phyloP scores from a whole-genome alignment of 163 green algal genomes.

The Chlamydomonas reinhardtii region DNA sequence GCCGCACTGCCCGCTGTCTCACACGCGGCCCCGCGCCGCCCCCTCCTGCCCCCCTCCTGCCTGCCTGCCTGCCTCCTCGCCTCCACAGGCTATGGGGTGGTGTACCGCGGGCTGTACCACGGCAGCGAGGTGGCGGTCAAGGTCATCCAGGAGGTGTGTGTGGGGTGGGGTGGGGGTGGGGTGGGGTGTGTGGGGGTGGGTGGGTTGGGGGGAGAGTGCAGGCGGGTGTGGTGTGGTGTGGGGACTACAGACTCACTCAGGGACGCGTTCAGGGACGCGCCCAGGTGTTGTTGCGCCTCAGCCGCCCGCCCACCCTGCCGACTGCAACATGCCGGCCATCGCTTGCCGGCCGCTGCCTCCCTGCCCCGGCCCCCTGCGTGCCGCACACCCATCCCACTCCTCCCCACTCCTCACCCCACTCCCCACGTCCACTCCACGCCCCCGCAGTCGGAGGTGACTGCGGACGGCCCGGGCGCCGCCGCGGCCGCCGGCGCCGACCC shows the following conservation, averaged over 20 bases:
- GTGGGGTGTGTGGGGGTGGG: not conserved
- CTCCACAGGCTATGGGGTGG: slow-evolving; percentile 47
- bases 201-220: not conserved
- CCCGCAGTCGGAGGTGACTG: slow-evolving; percentile 19
- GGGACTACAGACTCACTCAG: too few relatives aligned
- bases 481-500: not conserved
- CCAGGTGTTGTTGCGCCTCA: too few relatives aligned
- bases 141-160: slow-evolving; percentile 28
- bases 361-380: not conserved
- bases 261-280: too few relatives aligned
- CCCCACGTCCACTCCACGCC: too few relatives aligned
- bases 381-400: not conserved
- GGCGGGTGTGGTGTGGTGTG: not conserved
- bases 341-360: too few relatives aligned
- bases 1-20: too few relatives aligned
- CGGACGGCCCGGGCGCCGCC: not conserved
- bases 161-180: not conserved
- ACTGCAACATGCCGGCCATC: too few relatives aligned
- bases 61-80: too few relatives aligned
- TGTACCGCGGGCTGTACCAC: slow-evolving; percentile 55
- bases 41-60: too few relatives aligned
- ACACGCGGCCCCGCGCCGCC: too few relatives aligned
- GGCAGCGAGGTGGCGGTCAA: slow-evolving; percentile 55
- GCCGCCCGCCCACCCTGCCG: too few relatives aligned
- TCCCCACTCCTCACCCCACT: not conserved